A percentile compares a stretch with the other conserved stretches of the same genome.
Evolutionary conservation across 1,284 basidiomycete genomes (phyloP).

Genomic region (Cutaneotrichosporon sp.): DNA sequence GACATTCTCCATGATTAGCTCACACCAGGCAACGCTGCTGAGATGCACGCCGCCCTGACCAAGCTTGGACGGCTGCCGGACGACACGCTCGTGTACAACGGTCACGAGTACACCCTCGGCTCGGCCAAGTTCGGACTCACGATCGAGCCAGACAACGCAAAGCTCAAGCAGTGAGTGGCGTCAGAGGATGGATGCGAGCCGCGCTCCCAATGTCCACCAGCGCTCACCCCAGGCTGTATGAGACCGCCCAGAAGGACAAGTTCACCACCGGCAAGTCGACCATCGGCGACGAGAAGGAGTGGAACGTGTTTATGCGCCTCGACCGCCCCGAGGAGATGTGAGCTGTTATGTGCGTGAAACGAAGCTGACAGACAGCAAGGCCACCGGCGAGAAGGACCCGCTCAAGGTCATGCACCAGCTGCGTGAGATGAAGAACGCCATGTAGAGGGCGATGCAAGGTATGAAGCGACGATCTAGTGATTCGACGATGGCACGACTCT

Average conservation of each 20-base stretch:
- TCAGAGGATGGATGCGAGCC: no score
- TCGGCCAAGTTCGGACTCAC: conserved; percentile 56
- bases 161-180: conserved; percentile 46
- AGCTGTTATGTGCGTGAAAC: no score
- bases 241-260: conserved; percentile 39
- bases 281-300: conserved; percentile 58
- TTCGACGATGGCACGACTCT: neutral
- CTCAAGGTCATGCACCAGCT: conserved; percentile 70
- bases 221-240: conserved; percentile 32
- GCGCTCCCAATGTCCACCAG: no score
- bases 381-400: conserved; percentile 56
- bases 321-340: conserved; percentile 46
- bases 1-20: no score
- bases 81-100: conserved; percentile 81
- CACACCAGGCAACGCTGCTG: conserved; percentile 65
- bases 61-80: conserved; percentile 76
- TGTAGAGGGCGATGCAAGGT: conserved; percentile 36
- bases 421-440: conserved; percentile 80
- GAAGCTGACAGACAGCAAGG: conserved; percentile 50
- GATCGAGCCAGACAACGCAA: conserved; percentile 49
- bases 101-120: conserved; percentile 85
- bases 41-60: conserved; percentile 81
- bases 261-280: conserved; percentile 55
- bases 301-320: conserved; percentile 58
- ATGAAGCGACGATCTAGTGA: neutral